phyloP scores from a whole-genome alignment of 306 rosid species.

The Canavalia ensiformis region DNA sequence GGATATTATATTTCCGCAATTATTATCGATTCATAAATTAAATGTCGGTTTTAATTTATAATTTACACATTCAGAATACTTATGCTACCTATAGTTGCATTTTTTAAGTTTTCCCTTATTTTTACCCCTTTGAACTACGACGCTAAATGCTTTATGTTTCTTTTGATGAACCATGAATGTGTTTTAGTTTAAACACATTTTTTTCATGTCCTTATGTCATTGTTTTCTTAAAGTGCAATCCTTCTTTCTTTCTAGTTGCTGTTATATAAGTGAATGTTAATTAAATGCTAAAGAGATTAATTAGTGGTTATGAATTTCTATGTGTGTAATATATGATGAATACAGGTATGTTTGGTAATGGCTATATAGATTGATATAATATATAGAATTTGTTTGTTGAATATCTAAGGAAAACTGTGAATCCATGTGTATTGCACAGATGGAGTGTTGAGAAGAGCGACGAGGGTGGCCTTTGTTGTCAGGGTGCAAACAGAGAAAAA shows the following conservation, averaged over 20 bases:
- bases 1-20: no score
- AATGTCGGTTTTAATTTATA: no score
- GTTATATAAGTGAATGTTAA: background rate
- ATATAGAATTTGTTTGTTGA: slow-evolving; percentile 1
- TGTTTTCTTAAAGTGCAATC: slow-evolving; percentile 12
- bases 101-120: no score
- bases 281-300: background rate
- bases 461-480: slow-evolving; percentile 51
- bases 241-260: background rate
- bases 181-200: background rate
- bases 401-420: slow-evolving; percentile 31
- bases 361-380: background rate
- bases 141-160: slow-evolving; percentile 32
- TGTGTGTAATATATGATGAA: no score
- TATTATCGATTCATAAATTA: no score
- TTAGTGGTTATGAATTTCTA: slow-evolving; percentile 8
- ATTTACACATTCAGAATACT: no score
- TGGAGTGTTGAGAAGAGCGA: slow-evolving; percentile 41
- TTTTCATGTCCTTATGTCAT: background rate
- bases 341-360: no score
- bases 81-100: no score
- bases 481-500: slow-evolving; percentile 52
- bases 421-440: slow-evolving; percentile 39
- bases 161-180: slow-evolving; percentile 36
- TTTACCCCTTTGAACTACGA: slow-evolving; percentile 6